Base-by-base conservation (phyloP, 2,329 filamentous ascomycete genomes). In the Paecilomyces sp. region DNA sequence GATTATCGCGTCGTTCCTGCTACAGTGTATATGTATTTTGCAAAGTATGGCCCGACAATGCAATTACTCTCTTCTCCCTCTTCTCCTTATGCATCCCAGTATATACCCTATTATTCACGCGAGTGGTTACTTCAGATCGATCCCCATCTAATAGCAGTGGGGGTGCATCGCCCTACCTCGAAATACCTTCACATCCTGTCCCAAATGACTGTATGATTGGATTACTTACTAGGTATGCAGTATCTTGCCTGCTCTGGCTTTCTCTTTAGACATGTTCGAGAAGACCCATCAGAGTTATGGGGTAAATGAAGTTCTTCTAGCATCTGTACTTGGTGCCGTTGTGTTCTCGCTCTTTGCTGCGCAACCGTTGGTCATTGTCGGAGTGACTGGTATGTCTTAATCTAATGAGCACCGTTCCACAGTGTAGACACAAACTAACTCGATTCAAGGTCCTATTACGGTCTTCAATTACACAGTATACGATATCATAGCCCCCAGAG, bases 381-480 rank as follows among this genome's bases (percentile, higher is more conserved):
- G 92, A 24, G 91, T 96, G 2, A 95, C 91, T 11, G 90, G 89
- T 76, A 63, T 62, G 70, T 64, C 54, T 22, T 12, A 36, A 13
- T 36, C n/a, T 22, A 36, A n/a, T 33, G 18, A 28, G 15, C 25
- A 34, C 13, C 15, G 31, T 56, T 64, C 41, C n/a, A 18, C 9
- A 30, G 30, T 4, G 25, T 28, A 3, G 34, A 7, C 12, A n/a
- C 7, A 56, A 47, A 22, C 64, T 71, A 58, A 68, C 51, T 18
- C 22, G 25, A 13, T 13, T 18, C 13, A 59, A 84, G 86, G 86
- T n/a, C 91, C 91, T 3, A 96, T 96, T 60, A 95, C 92, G 15
- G 91, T 96, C 30, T 96, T 96, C 71, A 96, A 95, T 72, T 96
- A 95, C 70, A 96, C 92, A 3, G 90, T 96, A 2, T 96, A 92